A percentile compares a stretch with the other conserved stretches of the same genome.
Evolutionary conservation across 495 filamentous ascomycete genomes (phyloP).

Genomic region (Bacidia gigantensis): DNA sequence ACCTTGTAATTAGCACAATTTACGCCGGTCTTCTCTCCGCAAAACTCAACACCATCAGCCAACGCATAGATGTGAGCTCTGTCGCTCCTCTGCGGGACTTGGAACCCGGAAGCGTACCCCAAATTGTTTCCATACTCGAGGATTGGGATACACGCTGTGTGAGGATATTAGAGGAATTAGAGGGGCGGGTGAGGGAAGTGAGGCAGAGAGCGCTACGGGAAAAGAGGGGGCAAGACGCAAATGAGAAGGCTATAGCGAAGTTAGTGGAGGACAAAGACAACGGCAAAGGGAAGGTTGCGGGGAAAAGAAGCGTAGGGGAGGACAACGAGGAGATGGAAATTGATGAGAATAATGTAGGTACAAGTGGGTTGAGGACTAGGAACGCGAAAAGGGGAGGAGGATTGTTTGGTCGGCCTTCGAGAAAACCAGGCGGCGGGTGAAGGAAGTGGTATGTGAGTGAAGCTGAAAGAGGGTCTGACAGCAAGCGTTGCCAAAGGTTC

Average conservation of each 20-base stretch:
- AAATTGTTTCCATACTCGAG: slow-evolving; percentile 50
- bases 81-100: slow-evolving; percentile 79
- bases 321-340: slow-evolving; percentile 37
- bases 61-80: slow-evolving; percentile 59
- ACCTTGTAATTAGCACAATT: slow-evolving; percentile 77
- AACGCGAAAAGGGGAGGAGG: slow-evolving; percentile 18
- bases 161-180: slow-evolving; percentile 58
- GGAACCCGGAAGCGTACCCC: slow-evolving; percentile 48
- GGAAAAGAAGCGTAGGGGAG: slow-evolving; percentile 24
- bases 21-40: slow-evolving; percentile 71
- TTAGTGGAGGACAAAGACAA: slow-evolving; percentile 16
- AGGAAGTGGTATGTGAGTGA: too few species aligned
- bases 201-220: slow-evolving; percentile 36
- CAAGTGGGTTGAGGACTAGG: slow-evolving; percentile 14
- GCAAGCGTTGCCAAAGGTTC: too few species aligned
- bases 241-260: slow-evolving; percentile 33
- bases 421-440: too few species aligned
- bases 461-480: too few species aligned
- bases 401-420: slow-evolving; percentile 1
- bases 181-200: slow-evolving; percentile 53
- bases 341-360: slow-evolving; percentile 35
- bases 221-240: slow-evolving; percentile 29
- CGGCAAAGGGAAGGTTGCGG: slow-evolving; percentile 16
- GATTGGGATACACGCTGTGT: slow-evolving; percentile 68
- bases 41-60: slow-evolving; percentile 49